Conservation (phyloP, 2,329 filamentous ascomycete genomes). For the Nemania sp. region DNA sequence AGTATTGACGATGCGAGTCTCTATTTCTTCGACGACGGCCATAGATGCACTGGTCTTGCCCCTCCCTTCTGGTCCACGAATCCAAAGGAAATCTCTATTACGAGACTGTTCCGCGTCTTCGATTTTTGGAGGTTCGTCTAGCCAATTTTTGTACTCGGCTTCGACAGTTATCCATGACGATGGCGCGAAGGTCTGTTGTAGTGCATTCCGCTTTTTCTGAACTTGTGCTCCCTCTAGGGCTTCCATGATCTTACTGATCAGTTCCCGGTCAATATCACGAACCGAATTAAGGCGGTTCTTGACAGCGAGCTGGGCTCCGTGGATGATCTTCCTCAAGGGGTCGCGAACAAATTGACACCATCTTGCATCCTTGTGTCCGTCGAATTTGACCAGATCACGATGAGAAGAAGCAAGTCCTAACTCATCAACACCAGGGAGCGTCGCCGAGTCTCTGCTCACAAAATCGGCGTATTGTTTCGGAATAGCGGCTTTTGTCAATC, state of each 20-base stretch:
- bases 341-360: constrained; percentile 44
- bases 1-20: constrained; percentile 33
- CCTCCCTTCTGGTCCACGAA: constrained; percentile 46
- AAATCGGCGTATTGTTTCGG: constrained; percentile 44
- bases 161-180: constrained; percentile 47
- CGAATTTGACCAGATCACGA: constrained; percentile 47
- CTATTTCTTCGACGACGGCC: constrained; percentile 44
- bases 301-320: constrained; percentile 41
- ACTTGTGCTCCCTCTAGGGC: constrained; percentile 41
- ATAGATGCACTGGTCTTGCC: constrained; percentile 48
- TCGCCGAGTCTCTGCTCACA: constrained; percentile 46
- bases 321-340: constrained; percentile 43
- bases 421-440: constrained; percentile 41
- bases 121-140: constrained; percentile 29
- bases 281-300: constrained; percentile 45
- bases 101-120: constrained; percentile 6
- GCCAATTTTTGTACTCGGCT: constrained; percentile 42
- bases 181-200: constrained; percentile 38
- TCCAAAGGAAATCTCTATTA: constrained; percentile 43
- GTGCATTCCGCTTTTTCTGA: constrained; percentile 39
- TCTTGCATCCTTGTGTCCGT: constrained; percentile 44
- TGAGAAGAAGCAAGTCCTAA: constrained; percentile 44
- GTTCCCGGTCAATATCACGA: constrained; percentile 41
- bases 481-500: constrained; percentile 35
- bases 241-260: constrained; percentile 40